These are phyloP conservation scores for Nadsonia commutata DNA, from an alignment of 1,139 yeast species.

Conservation along the genomic window DNA sequence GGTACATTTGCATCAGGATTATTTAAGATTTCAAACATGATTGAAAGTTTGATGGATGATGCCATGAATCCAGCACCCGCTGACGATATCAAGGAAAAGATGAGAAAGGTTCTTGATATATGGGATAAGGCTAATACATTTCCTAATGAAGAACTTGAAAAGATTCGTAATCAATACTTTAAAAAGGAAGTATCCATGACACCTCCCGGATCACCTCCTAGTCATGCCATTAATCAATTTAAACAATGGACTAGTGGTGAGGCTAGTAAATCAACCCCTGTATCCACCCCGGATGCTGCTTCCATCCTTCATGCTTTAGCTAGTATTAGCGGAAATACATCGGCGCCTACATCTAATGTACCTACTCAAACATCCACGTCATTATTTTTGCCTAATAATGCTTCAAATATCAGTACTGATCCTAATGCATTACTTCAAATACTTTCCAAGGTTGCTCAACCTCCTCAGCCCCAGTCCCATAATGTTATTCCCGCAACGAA, in stretches of 20 bases:
- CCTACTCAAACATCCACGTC: constrained; percentile 10
- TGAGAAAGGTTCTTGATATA: constrained; percentile 72
- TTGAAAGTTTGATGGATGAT: constrained; percentile 21
- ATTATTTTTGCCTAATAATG: neutral
- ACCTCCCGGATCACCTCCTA: constrained; percentile 12
- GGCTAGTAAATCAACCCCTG: constrained; percentile 6
- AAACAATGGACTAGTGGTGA: constrained; percentile 3
- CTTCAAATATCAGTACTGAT: constrained; percentile 5
- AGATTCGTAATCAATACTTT: constrained; percentile 17
- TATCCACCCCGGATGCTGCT: constrained; percentile 21
- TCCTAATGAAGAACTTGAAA: constrained; percentile 36
- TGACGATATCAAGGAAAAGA: constrained; percentile 37
- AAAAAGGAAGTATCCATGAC: constrained; percentile 9
- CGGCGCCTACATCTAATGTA: constrained; percentile 14
- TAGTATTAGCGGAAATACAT: constrained; percentile 23
- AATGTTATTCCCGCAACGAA: neutral
- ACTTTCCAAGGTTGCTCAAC: constrained; percentile 3
- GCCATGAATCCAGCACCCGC: constrained; percentile 12
- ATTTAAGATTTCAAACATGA: constrained; percentile 23
- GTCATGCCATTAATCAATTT: constrained; percentile 16
- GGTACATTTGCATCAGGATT: constrained; percentile 72
- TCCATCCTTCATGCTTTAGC: constrained; percentile 27
- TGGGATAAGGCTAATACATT: constrained; percentile 87
- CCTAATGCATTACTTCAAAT: constrained; percentile 8
- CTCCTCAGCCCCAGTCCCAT: neutral